A percentile compares a stretch with the other conserved stretches of the same genome.
These are phyloP conservation scores for Elsinoe batatas DNA, from an alignment of 2,329 filamentous ascomycete genomes.

Conservation along the genomic window DNA sequence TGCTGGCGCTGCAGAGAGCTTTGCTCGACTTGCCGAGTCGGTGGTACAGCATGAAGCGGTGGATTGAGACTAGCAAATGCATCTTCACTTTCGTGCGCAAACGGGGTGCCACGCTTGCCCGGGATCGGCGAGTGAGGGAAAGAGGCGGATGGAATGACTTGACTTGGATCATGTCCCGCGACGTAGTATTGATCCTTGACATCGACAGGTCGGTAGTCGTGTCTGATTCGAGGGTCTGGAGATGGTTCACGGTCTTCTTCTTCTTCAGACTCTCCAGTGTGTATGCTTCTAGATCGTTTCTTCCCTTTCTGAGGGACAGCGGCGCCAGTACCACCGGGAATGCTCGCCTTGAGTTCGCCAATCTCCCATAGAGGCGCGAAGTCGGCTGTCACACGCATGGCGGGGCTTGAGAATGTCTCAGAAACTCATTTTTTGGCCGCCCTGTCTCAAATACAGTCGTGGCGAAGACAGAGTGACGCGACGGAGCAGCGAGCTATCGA, in stretches of 20 bases:
- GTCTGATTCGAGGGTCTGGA: background rate
- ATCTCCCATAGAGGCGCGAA: constrained; percentile 13
- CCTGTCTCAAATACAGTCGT: constrained; percentile 7
- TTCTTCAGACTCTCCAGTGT: background rate
- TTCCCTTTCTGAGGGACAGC: constrained; percentile 12
- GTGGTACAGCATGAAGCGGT: constrained; percentile 28
- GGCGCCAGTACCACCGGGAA: background rate
- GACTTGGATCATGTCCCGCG: constrained; percentile 33
- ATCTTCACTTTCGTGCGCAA: constrained; percentile 1
- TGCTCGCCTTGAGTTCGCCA: background rate
- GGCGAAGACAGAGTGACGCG: constrained; percentile 7
- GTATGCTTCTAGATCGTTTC: constrained; percentile 17
- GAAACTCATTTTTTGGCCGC: constrained; percentile 3
- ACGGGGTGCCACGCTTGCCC: constrained; percentile 26
- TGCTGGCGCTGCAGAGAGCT: constrained; percentile 42
- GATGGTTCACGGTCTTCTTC: constrained; percentile 9
- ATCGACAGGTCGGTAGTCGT: constrained; percentile 17
- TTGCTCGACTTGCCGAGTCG: background rate
- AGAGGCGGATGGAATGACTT: constrained; percentile 31
- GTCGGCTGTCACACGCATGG: constrained; percentile 11
- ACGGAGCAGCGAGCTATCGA: constrained; percentile 5
- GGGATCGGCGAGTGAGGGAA: constrained; percentile 38
- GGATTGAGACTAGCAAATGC: constrained; percentile 26
- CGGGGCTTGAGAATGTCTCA: constrained; percentile 5
- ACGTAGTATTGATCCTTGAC: constrained; percentile 28